phyloP scores from a whole-genome alignment of 768 basidiomycete genomes.

The Artomyces pyxidatus region DNA sequence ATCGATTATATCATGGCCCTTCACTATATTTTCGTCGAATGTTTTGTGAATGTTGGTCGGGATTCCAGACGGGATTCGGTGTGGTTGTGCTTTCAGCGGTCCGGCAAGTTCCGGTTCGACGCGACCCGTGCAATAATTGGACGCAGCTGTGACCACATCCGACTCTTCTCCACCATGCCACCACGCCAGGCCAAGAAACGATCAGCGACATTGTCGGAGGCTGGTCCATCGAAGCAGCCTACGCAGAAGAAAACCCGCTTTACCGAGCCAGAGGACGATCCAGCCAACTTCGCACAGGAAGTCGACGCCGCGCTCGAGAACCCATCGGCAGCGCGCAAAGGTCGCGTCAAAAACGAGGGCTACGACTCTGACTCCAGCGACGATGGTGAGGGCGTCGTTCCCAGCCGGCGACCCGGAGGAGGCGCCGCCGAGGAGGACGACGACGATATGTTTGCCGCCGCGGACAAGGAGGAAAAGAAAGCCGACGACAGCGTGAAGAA shows the following conservation, averaged over 20 bases:
- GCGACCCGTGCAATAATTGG: no score
- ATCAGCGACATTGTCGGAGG: conserved; percentile 1
- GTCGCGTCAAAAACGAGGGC: conserved; percentile 75
- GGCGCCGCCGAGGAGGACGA: conserved; percentile 50
- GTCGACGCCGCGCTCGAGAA: conserved; percentile 69
- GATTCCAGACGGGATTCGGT: no score
- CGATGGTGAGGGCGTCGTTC: conserved; percentile 90
- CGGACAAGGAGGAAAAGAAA: conserved; percentile 50
- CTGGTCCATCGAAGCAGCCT: conserved; percentile 15
- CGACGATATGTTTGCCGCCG: conserved; percentile 77
- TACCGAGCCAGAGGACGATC: conserved; percentile 68
- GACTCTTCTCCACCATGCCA: conserved; percentile 11
- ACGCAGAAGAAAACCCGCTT: conserved; percentile 69
- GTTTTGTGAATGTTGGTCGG: no score
- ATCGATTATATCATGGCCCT: no score
- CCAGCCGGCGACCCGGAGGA: conserved; percentile 48
- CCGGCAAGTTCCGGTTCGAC: no score
- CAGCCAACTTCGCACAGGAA: conserved; percentile 67
- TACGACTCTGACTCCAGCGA: conserved; percentile 94
- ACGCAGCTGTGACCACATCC: no score
- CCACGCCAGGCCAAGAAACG: conserved; percentile 18
- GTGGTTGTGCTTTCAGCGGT: no score
- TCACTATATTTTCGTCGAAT: no score
- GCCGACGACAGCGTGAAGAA: conserved; percentile 38
- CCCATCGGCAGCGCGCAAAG: conserved; percentile 52